Evolutionary conservation across 805 yeast species (phyloP).

Genomic region (Candida boleticola): DNA sequence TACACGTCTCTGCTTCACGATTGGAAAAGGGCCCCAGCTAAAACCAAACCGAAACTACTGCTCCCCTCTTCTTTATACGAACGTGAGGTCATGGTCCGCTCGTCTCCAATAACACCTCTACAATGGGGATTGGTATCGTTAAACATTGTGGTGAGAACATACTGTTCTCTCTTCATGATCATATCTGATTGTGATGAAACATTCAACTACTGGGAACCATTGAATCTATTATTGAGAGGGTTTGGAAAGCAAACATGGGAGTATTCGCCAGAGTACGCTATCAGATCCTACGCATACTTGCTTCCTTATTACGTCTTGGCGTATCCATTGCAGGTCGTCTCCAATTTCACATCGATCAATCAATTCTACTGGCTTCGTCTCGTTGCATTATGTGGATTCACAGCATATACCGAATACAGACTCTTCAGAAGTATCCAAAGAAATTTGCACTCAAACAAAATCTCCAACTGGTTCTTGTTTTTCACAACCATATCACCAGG

Average conservation of each 20-base stretch:
- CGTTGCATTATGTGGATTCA: slow-evolving; percentile 34
- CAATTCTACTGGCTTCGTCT: slow-evolving; percentile 56
- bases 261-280: slow-evolving; percentile 85
- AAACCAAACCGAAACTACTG: too few species aligned
- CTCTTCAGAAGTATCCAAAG: slow-evolving; percentile 43
- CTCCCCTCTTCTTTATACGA: too few species aligned
- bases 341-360: slow-evolving; percentile 19
- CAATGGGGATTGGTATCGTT: slow-evolving; percentile 5
- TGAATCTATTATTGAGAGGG: slow-evolving; percentile 70
- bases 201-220: slow-evolving; percentile 93
- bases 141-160: slow-evolving; percentile 17
- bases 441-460: slow-evolving; percentile 14
- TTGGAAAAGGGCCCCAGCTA: too few species aligned
- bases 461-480: slow-evolving; percentile 62
- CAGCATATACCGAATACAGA: slow-evolving; percentile 50
- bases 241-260: slow-evolving; percentile 97
- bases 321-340: slow-evolving; percentile 6
- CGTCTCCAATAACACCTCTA: too few species aligned
- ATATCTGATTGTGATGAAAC: slow-evolving; percentile 92
- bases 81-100: too few species aligned
- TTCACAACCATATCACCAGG: slow-evolving; percentile 70
- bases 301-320: slow-evolving; percentile 43
- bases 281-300: slow-evolving; percentile 81
- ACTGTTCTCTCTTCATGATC: slow-evolving; percentile 55
- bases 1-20: too few species aligned